phyloP scores from a whole-genome alignment of 495 filamentous ascomycete species.

The Tuber umbilicatum region DNA sequence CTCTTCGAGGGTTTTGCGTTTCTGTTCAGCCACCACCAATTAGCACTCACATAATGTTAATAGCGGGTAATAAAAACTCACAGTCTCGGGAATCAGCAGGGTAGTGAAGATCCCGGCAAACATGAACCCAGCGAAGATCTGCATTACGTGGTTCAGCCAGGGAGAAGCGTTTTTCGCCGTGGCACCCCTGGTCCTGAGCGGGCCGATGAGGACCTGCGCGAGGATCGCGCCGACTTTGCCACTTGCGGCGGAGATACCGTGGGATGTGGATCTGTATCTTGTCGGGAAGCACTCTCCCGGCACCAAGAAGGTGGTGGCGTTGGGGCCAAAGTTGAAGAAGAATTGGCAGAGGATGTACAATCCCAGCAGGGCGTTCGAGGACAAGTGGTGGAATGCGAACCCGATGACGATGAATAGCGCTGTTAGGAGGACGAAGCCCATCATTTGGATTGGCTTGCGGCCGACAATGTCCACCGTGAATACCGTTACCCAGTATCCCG shows the following conservation, averaged over 20 bases:
- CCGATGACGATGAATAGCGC: slow-evolving; percentile 71
- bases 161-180: slow-evolving; percentile 47
- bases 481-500: slow-evolving; percentile 73
- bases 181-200: slow-evolving; percentile 47
- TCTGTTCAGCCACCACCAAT: slow-evolving; percentile 35
- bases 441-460: slow-evolving; percentile 71
- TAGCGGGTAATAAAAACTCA: slow-evolving; percentile 12
- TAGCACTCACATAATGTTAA: neutral
- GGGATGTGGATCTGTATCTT: slow-evolving; percentile 73
- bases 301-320: slow-evolving; percentile 83
- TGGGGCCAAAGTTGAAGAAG: slow-evolving; percentile 86
- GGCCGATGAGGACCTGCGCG: slow-evolving; percentile 51
- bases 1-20: slow-evolving; percentile 58
- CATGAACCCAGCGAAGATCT: slow-evolving; percentile 76
- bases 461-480: slow-evolving; percentile 64
- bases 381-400: slow-evolving; percentile 59
- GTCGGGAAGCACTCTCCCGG: slow-evolving; percentile 88
- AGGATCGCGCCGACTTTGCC: slow-evolving; percentile 77
- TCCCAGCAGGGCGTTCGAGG: slow-evolving; percentile 53
- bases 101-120: slow-evolving; percentile 59
- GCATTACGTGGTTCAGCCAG: slow-evolving; percentile 71
- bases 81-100: slow-evolving; percentile 65
- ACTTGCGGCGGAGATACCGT: slow-evolving; percentile 74
- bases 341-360: slow-evolving; percentile 77
- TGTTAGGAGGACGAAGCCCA: slow-evolving; percentile 67